Evolutionary conservation across 208 protist genomes (phyloP).

Genomic region (Trypanosoma boissoni): DNA sequence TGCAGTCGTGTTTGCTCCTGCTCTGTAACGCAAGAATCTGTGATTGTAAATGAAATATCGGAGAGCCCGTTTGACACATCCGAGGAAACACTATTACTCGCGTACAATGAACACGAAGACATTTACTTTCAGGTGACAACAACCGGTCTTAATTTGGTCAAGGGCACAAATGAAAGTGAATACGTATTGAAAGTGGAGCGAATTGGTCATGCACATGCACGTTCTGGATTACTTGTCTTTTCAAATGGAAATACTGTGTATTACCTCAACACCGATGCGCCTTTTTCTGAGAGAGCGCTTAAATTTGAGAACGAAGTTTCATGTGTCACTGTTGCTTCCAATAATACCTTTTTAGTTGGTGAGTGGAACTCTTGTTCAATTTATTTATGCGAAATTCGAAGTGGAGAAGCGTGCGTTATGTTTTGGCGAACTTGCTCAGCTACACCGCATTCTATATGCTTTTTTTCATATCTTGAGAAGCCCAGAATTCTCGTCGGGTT

Average conservation of each 20-base stretch:
- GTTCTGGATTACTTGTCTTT: slow-evolving; percentile 20
- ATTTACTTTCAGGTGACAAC: slow-evolving; percentile 24
- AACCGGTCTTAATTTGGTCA: slow-evolving; percentile 12
- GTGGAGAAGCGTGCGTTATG: background rate
- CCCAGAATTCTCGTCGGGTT: slow-evolving; percentile 25
- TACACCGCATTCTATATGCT: slow-evolving; percentile 24
- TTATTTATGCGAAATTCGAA: slow-evolving; percentile 13
- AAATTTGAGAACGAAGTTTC: slow-evolving; percentile 21
- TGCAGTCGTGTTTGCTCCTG: slow-evolving; percentile 25
- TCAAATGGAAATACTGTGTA: slow-evolving; percentile 12
- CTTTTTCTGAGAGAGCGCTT: background rate
- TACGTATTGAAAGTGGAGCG: slow-evolving; percentile 2
- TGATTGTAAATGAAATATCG: slow-evolving; percentile 16
- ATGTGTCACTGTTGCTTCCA: slow-evolving; percentile 15
- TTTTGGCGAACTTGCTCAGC: slow-evolving; percentile 14
- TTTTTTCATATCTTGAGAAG: slow-evolving; percentile 8
- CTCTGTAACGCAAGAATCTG: background rate
- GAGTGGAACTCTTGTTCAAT: slow-evolving; percentile 22
- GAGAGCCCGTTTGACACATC: slow-evolving; percentile 19
- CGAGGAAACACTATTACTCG: slow-evolving; percentile 19
- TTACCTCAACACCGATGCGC: slow-evolving; percentile 1
- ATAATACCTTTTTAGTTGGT: slow-evolving; percentile 16
- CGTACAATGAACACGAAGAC: background rate
- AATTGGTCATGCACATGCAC: slow-evolving; percentile 14
- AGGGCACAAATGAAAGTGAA: background rate